Base-by-base conservation (phyloP, 768 basidiomycete genomes). In the Agrocybe chaxingu region DNA sequence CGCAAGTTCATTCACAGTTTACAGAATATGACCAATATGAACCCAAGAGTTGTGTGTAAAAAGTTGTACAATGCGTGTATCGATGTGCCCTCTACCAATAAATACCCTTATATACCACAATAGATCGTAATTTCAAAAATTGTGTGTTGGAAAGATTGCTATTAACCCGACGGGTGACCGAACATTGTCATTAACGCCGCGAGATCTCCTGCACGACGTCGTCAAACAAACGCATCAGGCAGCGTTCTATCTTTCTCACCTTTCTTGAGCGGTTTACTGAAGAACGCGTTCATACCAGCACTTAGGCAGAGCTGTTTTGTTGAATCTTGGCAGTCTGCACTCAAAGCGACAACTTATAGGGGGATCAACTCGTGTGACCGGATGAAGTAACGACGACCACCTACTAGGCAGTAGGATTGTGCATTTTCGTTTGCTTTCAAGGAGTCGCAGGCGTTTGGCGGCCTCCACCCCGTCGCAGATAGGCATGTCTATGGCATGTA, bases 401-500 rank as follows among this genome's bases (percentile, higher is more conserved):
- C 47, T 64, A 86, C 85, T 82, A 0, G 85, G 85, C 12, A 87
- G 65, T 9, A 73, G 60, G 10, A 75, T 61, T 3, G 72, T 59
- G 3, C 70, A 68, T 54, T 80, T 81, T n/a, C 77, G 74, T 58
- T 78, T 78, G 52, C 66, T 76, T 61, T 89, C 87, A 16, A 84
- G 57, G 16, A 75, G 54, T 37, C 87, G 76, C 29, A 89, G 43
- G 43, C 80, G 76, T 63, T 87, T 87, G 30, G 82, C 76, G 6
- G 87, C 87, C 57, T 87, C 85, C 4, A 89, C 85, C 5, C 87
- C 87, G 58, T 89, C 87, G 54, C 84, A 87, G 44, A 89, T 71
- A 2, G 87, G 87, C 87, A 89, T 89, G 57, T 89, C 86, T 87
- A 44, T 4, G 16, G n/a, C 32, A 7, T 37, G 4, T 12, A 32